Base-by-base conservation (phyloP, 768 basidiomycete species). In the Hericium rajendrae region DNA sequence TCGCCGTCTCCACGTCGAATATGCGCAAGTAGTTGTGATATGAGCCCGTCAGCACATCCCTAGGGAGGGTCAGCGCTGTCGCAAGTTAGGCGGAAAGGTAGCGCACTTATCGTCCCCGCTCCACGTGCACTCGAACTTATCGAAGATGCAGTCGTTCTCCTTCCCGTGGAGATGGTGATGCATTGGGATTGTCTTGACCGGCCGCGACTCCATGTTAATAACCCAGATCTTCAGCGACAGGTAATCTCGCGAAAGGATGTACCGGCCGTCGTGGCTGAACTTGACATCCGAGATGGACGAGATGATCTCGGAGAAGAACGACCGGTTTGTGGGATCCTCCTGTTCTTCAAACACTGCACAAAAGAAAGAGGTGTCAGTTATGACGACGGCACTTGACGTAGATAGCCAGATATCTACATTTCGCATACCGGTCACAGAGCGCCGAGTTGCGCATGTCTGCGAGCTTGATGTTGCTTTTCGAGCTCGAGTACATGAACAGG, bases 1-100 rank as follows among this genome's bases (percentile, higher is more conserved):
- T 88, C 60, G 84, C 68, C 37, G 85, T 84, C 59, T 95, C 91
- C 12, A 64, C 83, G 71, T 98, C 95, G 74, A 93, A 99, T 83
- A 99, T 97, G 71, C 94, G 93, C 88, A 99, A 94, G 76, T 95
- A 98, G 75, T 99, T 99, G 76, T 98, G 95, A 76, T 99, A 98
- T 52, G 97, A 98, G 48, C 97, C 97, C n/a, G 97, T 97, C 61
- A 99, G 77, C 59, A 98, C 93, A 71, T 94, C 86, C 67, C 97
- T 98, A 66, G 10, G 11, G 48, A 22, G 4, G 9, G 40, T 54
- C 13, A 48, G 15, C 24, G 20, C 3, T 11, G n/a, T n/a, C n/a
- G n/a, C n/a, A n/a, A n/a, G n/a, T n/a, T n/a, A 55, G 8, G 51
- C 50, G 56, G 57, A 18, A 74, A 76, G 9, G 64, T 64, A 58